Evolutionary conservation across 1,284 basidiomycete genomes (phyloP).

Genomic region (Gomphus bonarii): DNA sequence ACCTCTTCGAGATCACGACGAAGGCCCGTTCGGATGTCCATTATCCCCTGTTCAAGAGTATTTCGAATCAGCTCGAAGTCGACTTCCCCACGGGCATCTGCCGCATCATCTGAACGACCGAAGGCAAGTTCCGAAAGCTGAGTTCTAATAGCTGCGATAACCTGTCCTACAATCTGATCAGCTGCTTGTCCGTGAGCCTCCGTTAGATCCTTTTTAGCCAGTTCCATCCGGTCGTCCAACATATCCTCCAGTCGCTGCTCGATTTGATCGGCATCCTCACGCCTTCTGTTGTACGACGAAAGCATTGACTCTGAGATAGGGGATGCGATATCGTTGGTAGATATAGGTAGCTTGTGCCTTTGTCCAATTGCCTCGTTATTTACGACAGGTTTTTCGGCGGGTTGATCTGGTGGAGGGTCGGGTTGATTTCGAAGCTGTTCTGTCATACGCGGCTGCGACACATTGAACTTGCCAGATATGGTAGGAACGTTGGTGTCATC

Average conservation of each 20-base stretch:
- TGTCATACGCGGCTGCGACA: slow-evolving; percentile 47
- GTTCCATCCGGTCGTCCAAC: slow-evolving; percentile 55
- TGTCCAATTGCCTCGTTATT: background rate
- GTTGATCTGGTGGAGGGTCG: background rate
- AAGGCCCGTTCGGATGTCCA: slow-evolving; percentile 44
- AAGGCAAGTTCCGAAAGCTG: slow-evolving; percentile 5
- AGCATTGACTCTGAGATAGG: slow-evolving; percentile 24
- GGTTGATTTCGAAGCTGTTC: slow-evolving; percentile 15
- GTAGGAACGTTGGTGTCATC: slow-evolving; percentile 61
- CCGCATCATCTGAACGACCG: slow-evolving; percentile 38
- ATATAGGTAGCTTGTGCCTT: background rate
- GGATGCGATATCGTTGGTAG: background rate
- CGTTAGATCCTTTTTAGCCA: slow-evolving; percentile 5
- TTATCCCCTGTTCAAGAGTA: slow-evolving; percentile 55
- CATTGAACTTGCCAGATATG: slow-evolving; percentile 52
- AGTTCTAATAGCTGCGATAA: slow-evolving; percentile 3
- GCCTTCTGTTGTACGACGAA: slow-evolving; percentile 42
- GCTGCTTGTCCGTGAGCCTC: slow-evolving; percentile 5
- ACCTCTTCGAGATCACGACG: slow-evolving; percentile 46
- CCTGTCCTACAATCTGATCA: slow-evolving; percentile 2
- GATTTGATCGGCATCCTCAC: slow-evolving; percentile 47
- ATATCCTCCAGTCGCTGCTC: slow-evolving; percentile 49
- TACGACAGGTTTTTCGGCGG: background rate
- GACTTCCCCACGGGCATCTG: slow-evolving; percentile 63
- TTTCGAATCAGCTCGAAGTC: slow-evolving; percentile 68